phyloP scores from a whole-genome alignment of 2,329 filamentous ascomycete species.

The Monilinia aucupariae region DNA sequence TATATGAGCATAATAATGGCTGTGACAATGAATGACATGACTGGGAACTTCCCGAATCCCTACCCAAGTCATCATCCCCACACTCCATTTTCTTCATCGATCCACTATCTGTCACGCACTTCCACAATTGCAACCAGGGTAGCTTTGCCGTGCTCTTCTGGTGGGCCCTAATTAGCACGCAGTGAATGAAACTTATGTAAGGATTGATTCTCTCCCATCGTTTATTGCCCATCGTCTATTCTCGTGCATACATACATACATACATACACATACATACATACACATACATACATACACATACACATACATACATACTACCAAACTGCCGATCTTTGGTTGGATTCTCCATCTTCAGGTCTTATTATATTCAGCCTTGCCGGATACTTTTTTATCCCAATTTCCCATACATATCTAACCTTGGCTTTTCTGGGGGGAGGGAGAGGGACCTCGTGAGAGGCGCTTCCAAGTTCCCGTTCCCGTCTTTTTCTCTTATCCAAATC shows the following conservation, averaged over 20 bases:
- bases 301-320: too few relatives aligned
- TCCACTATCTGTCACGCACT: constrained; percentile 9
- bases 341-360: constrained; percentile 4
- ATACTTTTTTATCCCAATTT: not conserved
- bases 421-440: too few relatives aligned
- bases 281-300: too few relatives aligned
- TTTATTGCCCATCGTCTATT: not conserved
- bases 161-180: too few relatives aligned
- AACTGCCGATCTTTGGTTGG: not conserved
- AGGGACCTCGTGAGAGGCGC: not conserved
- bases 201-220: constrained; percentile 1
- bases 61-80: constrained; percentile 11
- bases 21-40: too few relatives aligned
- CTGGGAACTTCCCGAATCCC: constrained; percentile 1
- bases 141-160: too few relatives aligned
- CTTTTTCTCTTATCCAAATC: not conserved
- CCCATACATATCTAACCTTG: not conserved
- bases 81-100: constrained; percentile 11
- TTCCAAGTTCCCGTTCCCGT: not conserved
- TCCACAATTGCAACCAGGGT: too few relatives aligned
- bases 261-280: too few relatives aligned
- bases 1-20: too few relatives aligned
- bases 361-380: constrained; percentile 11
- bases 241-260: constrained; percentile 14
- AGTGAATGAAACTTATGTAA: constrained; percentile 12